Conservation (phyloP, 2,329 filamentous ascomycete species). For the Neonectria ditissima region DNA sequence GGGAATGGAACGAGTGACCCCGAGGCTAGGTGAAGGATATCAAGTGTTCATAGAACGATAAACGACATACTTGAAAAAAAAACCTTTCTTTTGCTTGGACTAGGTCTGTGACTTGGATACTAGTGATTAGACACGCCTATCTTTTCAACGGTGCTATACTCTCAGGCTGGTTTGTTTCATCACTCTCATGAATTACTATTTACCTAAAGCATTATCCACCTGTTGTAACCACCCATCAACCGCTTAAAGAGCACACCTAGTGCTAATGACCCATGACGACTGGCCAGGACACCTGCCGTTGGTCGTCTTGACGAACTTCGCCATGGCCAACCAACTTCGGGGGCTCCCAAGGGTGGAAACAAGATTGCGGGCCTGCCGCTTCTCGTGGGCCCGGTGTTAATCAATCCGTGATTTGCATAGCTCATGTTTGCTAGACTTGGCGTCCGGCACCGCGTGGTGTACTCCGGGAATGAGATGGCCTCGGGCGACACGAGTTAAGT, state of each 20-base stretch:
- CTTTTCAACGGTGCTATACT: background rate
- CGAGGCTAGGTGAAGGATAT: conserved; percentile 29
- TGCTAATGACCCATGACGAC: background rate
- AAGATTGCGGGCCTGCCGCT: conserved; percentile 11
- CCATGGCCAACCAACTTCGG: background rate
- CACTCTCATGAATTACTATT: conserved; percentile 15
- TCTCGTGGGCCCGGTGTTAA: background rate
- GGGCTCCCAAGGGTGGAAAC: background rate
- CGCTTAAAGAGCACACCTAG: background rate
- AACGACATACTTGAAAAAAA: conserved; percentile 40
- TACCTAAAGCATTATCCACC: conserved; percentile 10
- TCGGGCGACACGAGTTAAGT: background rate
- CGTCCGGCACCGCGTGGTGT: background rate
- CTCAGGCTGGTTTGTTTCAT: background rate
- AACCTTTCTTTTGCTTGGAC: conserved; percentile 8
- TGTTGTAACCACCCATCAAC: background rate
- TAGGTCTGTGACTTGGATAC: background rate
- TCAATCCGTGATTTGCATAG: background rate
- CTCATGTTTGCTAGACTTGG: background rate
- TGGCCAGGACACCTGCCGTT: background rate
- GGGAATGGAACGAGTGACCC: conserved; percentile 13
- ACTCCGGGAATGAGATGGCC: background rate
- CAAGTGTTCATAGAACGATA: conserved; percentile 45
- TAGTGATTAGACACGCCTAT: background rate
- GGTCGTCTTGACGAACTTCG: background rate